Evolutionary conservation across 768 basidiomycete genomes (phyloP).

Genomic region (Lactarius quietus): DNA sequence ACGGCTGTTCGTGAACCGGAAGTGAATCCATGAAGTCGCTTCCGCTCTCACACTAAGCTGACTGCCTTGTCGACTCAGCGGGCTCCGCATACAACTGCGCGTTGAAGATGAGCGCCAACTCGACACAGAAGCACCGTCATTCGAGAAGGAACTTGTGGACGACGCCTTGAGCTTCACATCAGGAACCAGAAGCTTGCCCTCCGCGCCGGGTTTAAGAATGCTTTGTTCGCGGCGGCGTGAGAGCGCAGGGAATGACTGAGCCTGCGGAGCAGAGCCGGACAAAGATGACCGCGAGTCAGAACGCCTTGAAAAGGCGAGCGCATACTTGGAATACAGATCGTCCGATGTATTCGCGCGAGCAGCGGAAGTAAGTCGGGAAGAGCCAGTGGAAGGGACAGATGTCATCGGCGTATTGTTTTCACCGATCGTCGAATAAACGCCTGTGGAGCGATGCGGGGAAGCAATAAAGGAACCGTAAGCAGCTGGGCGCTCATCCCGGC

Average conservation of each 20-base stretch:
- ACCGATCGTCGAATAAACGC: slow-evolving; percentile 47
- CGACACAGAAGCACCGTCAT: slow-evolving; percentile 26
- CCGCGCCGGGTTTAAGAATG: slow-evolving; percentile 54
- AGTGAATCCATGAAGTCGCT: slow-evolving; percentile 31
- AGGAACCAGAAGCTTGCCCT: slow-evolving; percentile 61
- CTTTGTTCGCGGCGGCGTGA: slow-evolving; percentile 47
- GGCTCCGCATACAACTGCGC: slow-evolving; percentile 35
- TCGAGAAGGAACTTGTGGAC: slow-evolving; percentile 31
- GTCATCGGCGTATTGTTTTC: slow-evolving; percentile 30
- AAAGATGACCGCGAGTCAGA: slow-evolving; percentile 47
- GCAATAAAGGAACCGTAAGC: slow-evolving; percentile 47
- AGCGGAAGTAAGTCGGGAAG: slow-evolving; percentile 31
- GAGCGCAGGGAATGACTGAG: slow-evolving; percentile 33
- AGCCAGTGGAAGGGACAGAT: slow-evolving; percentile 17
- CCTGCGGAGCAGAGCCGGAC: slow-evolving; percentile 33
- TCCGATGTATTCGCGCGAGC: slow-evolving; percentile 32
- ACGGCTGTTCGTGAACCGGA: slow-evolving; percentile 29
- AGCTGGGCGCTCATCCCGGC: slow-evolving; percentile 34
- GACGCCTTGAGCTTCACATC: slow-evolving; percentile 41
- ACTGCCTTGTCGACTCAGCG: slow-evolving; percentile 41
- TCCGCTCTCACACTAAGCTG: slow-evolving; percentile 36
- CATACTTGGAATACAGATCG: slow-evolving; percentile 54
- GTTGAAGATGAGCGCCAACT: slow-evolving; percentile 27
- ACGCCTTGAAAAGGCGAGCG: slow-evolving; percentile 53
- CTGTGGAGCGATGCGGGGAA: slow-evolving; percentile 46